A percentile compares a stretch with the other conserved stretches of the same genome.
phyloP scores from a whole-genome alignment of 2,329 filamentous ascomycete genomes.

The Phialophora expanda region DNA sequence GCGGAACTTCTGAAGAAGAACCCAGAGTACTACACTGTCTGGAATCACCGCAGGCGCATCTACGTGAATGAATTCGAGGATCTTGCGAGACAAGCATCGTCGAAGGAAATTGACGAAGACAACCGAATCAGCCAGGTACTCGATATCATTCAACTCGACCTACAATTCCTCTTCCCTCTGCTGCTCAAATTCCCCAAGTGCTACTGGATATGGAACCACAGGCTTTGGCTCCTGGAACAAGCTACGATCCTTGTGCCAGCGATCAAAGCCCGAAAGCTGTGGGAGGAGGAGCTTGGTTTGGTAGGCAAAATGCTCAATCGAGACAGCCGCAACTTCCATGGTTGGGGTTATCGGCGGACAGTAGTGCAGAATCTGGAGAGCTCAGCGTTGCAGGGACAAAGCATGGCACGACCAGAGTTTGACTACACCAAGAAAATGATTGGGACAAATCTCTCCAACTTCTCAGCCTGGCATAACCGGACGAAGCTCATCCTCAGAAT shows the following conservation, averaged over 20 bases:
- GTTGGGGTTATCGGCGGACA: constrained; percentile 86
- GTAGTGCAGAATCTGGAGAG: constrained; percentile 79
- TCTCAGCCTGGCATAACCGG: constrained; percentile 94
- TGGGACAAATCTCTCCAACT: constrained; percentile 83
- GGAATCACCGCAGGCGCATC: constrained; percentile 68
- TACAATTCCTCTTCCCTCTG: constrained; percentile 81
- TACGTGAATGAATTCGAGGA: constrained; percentile 37
- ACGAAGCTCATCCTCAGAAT: constrained; percentile 80
- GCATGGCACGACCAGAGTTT: constrained; percentile 80
- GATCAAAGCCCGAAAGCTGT: constrained; percentile 66
- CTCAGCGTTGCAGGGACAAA: constrained; percentile 56
- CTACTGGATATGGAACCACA: constrained; percentile 99
- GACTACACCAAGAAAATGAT: constrained; percentile 92
- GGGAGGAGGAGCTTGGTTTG: constrained; percentile 81
- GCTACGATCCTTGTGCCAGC: constrained; percentile 68
- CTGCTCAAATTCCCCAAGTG: constrained; percentile 90
- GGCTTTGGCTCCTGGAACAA: constrained; percentile 80
- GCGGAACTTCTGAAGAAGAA: constrained; percentile 53
- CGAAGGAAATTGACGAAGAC: constrained; percentile 40
- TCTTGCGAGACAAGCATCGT: constrained; percentile 32
- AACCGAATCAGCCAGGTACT: constrained; percentile 46
- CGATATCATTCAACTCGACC: constrained; percentile 71
- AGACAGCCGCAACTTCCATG: constrained; percentile 93
- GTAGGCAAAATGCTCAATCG: constrained; percentile 85
- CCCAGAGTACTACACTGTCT: constrained; percentile 57